phyloP scores from a whole-genome alignment of 2,329 filamentous ascomycete species.

The Apiospora sp. region DNA sequence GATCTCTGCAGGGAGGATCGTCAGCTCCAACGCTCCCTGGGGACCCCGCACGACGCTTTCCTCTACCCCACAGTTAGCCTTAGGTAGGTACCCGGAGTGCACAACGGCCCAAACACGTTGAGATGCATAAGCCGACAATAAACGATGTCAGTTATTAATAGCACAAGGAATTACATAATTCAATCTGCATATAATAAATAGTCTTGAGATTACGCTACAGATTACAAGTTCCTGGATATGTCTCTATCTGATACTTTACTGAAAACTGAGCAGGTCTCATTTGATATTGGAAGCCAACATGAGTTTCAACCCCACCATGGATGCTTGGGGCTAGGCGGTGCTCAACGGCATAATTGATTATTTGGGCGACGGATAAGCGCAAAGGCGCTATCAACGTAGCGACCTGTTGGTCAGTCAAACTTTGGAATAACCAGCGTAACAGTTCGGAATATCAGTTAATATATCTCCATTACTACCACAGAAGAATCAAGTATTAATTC shows the following conservation, averaged over 20 bases:
- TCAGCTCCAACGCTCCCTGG: not conserved
- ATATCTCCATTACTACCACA: no score
- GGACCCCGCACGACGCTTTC: conserved; percentile 2
- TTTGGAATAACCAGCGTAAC: no score
- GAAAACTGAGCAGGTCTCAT: not conserved
- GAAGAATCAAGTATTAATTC: not conserved
- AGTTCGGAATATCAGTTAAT: no score
- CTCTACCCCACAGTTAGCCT: conserved; percentile 20
- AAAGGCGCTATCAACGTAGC: not conserved
- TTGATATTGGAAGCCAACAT: not conserved
- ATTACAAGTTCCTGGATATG: not conserved
- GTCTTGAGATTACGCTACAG: not conserved
- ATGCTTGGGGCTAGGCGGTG: not conserved
- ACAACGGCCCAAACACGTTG: not conserved
- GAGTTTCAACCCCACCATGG: not conserved
- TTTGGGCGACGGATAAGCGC: not conserved
- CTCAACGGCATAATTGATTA: not conserved
- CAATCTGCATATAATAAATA: not conserved
- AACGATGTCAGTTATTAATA: not conserved
- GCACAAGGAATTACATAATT: not conserved
- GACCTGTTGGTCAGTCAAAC: no score
- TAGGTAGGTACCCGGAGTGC: conserved; percentile 1
- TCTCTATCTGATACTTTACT: not conserved
- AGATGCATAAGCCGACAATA: not conserved
- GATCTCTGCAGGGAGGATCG: conserved; percentile 3